Percentiles rank a stretch among this genome's conserved stretches.
These are phyloP conservation scores for Myochromella boudieri DNA, from an alignment of 768 basidiomycete species.

Conservation along the genomic window DNA sequence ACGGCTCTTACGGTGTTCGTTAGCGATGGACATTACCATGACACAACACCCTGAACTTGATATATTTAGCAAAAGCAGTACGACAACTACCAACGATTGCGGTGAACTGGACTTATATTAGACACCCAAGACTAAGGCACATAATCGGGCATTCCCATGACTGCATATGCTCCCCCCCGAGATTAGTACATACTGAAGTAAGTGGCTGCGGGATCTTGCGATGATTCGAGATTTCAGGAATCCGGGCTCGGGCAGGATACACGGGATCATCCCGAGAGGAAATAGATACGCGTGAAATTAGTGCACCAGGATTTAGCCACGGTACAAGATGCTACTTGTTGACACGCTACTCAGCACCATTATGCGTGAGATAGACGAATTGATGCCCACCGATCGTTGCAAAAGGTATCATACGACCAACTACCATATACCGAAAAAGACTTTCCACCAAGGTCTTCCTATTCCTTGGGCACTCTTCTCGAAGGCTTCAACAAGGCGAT, in stretches of 20 bases:
- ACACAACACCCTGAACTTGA: not conserved
- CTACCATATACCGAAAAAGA: slow-evolving; percentile 78
- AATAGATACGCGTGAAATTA: too few relatives aligned
- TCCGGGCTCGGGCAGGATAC: slow-evolving; percentile 1
- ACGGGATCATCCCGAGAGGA: too few relatives aligned
- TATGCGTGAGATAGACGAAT: too few relatives aligned
- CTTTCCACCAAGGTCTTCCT: slow-evolving; percentile 80
- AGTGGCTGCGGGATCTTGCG: slow-evolving; percentile 14
- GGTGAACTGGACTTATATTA: not conserved
- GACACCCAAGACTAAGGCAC: not conserved
- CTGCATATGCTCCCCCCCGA: slow-evolving; percentile 3
- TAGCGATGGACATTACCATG: too few relatives aligned
- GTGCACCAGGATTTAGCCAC: too few relatives aligned
- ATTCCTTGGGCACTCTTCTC: slow-evolving; percentile 79
- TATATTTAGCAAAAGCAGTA: slow-evolving; percentile 2
- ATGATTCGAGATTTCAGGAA: slow-evolving; percentile 10
- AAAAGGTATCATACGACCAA: not conserved
- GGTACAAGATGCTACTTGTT: too few relatives aligned
- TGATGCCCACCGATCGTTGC: too few relatives aligned
- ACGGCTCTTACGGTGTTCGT: slow-evolving; percentile 1
- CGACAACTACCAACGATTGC: not conserved
- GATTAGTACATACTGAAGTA: too few relatives aligned
- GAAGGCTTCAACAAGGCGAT: slow-evolving; percentile 69
- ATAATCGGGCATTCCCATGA: slow-evolving; percentile 1
- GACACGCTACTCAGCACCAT: too few relatives aligned